Conservation (phyloP, 1,284 basidiomycete genomes). For the Pascua sp. region DNA sequence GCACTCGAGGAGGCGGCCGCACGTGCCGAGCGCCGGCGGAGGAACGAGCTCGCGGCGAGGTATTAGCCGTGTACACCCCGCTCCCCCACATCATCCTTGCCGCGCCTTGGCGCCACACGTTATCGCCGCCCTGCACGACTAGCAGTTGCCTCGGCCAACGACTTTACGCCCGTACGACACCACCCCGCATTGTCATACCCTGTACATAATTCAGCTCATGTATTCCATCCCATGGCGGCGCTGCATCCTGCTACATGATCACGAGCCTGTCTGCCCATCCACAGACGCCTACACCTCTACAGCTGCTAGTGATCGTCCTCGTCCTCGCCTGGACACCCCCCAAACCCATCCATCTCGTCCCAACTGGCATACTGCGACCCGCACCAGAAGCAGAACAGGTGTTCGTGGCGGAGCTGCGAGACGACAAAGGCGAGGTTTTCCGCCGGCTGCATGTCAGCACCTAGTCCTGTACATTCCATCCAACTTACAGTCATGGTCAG, state of each 20-base stretch:
- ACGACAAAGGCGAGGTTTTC: conserved; percentile 42
- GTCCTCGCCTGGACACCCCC: conserved; percentile 48
- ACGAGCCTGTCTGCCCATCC: neutral
- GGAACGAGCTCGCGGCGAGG: conserved; percentile 26
- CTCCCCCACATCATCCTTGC: no score
- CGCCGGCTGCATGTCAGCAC: conserved; percentile 23
- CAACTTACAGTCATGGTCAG: conserved; percentile 44
- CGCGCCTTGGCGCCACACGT: no score
- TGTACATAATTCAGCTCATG: neutral
- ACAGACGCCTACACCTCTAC: neutral
- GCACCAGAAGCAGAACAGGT: conserved; percentile 50
- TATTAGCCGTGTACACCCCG: conserved; percentile 19
- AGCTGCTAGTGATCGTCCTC: conserved; percentile 46
- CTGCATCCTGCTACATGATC: neutral
- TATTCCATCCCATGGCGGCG: neutral
- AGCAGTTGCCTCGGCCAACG: no score
- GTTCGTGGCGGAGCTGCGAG: conserved; percentile 42
- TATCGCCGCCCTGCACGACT: neutral
- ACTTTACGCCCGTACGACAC: no score
- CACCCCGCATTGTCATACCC: neutral
- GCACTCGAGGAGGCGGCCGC: conserved; percentile 34
- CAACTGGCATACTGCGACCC: conserved; percentile 37
- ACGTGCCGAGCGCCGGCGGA: conserved; percentile 27
- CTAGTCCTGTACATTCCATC: neutral
- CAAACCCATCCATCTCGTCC: conserved; percentile 46